These are phyloP conservation scores for Glycyrrhiza uralensis DNA, from an alignment of 306 rosid genomes.

Conservation along the genomic window DNA sequence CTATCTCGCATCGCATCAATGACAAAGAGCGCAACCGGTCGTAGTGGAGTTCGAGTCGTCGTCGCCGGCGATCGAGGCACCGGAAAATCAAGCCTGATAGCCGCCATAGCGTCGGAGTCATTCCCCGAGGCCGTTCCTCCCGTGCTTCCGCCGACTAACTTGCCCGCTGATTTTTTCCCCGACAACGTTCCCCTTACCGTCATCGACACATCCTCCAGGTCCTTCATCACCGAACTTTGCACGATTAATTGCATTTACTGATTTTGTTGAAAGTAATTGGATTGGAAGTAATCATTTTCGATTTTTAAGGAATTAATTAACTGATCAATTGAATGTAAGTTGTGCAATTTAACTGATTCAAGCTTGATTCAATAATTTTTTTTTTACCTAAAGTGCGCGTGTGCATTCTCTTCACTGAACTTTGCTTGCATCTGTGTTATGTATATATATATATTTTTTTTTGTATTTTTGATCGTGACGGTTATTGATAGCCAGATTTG, in stretches of 20 bases:
- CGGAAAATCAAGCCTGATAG: constrained; percentile 83
- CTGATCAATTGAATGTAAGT: not conserved
- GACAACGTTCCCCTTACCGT: constrained; percentile 65
- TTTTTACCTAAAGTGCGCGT: not conserved
- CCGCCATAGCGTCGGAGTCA: constrained; percentile 58
- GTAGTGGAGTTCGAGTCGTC: constrained; percentile 56
- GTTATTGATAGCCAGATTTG: not conserved
- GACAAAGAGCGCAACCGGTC: constrained; percentile 15
- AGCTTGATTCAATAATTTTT: not conserved
- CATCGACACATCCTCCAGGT: constrained; percentile 85
- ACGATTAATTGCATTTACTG: not conserved
- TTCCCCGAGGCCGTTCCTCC: constrained; percentile 56
- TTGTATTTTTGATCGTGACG: not conserved
- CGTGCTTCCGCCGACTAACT: constrained; percentile 68
- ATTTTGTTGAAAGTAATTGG: not conserved
- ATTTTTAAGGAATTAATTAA: not conserved
- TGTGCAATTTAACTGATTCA: constrained; percentile 5
- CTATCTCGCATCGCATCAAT: constrained; percentile 9
- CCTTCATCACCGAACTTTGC: not conserved
- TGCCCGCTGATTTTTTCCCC: constrained; percentile 71
- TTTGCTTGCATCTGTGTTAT: not conserved
- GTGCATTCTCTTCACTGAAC: not conserved
- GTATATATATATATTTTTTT: not conserved
- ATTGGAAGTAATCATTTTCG: not conserved
- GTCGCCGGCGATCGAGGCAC: constrained; percentile 78